Conservation (phyloP, 352 stramenopile species). For the Phytophthora pseudosyringae region DNA sequence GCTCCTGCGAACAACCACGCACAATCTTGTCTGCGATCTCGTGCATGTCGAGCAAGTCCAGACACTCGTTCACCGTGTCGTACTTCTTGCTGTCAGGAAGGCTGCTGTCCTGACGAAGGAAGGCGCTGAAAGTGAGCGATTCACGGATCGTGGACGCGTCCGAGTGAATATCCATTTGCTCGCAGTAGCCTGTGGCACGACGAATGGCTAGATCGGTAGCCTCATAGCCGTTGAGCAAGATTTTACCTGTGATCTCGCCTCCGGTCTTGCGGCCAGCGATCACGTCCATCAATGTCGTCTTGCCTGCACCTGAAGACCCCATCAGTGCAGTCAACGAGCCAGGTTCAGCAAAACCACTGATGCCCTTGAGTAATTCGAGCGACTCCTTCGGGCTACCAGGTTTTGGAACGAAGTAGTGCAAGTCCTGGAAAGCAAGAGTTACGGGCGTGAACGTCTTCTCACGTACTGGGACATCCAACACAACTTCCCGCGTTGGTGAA, state of each 20-base stretch:
- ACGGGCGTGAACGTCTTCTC: slow-evolving; percentile 1
- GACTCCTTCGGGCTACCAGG: slow-evolving; percentile 1
- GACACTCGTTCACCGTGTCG: slow-evolving; percentile 42
- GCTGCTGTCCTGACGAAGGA: slow-evolving; percentile 36
- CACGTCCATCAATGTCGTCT: slow-evolving; percentile 28
- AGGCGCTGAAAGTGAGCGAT: slow-evolving; percentile 29
- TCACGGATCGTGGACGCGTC: slow-evolving; percentile 89
- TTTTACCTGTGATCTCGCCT: slow-evolving; percentile 68
- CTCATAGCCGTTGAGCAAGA: slow-evolving; percentile 49
- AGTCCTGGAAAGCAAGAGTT: slow-evolving; percentile 2
- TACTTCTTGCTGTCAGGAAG: slow-evolving; percentile 36
- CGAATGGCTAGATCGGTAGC: too few species aligned
- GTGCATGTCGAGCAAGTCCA: slow-evolving; percentile 46
- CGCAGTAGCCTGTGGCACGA: too few species aligned
- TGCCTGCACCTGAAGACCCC: slow-evolving; percentile 21
- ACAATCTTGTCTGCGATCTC: slow-evolving; percentile 47
- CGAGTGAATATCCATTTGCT: slow-evolving; percentile 87
- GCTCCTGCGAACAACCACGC: slow-evolving; percentile 38
- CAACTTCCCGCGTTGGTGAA: not conserved
- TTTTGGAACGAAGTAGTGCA: not conserved
- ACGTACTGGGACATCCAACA: not conserved
- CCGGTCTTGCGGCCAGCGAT: slow-evolving; percentile 31
- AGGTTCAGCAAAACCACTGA: slow-evolving; percentile 18
- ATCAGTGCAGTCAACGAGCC: slow-evolving; percentile 22
- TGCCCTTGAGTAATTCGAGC: slow-evolving; percentile 14